phyloP scores from a whole-genome alignment of 148 eudicot species.

The Cornus suecica region DNA sequence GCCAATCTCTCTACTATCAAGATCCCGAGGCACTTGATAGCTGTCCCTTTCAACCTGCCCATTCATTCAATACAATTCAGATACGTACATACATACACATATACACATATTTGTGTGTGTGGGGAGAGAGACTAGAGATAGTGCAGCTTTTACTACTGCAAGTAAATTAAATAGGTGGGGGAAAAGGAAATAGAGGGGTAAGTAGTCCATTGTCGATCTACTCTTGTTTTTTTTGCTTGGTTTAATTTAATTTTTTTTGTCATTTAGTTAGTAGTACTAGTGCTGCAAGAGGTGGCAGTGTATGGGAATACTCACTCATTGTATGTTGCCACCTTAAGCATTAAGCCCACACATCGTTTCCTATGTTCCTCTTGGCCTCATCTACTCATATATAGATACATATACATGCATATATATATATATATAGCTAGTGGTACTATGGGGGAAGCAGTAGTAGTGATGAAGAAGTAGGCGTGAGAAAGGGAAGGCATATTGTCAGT shows the following conservation, averaged over 20 bases:
- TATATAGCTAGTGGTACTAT: too few relatives aligned
- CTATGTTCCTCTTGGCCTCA: not conserved
- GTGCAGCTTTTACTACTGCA: not conserved
- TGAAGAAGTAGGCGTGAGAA: constrained; percentile 23
- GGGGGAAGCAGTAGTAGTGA: not conserved
- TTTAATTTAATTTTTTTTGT: not conserved
- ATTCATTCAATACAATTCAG: not conserved
- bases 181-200: not conserved
- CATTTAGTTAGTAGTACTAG: not conserved
- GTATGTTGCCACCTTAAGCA: not conserved
- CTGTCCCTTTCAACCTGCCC: not conserved
- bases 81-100: not conserved
- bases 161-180: not conserved
- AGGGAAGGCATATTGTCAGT: constrained; percentile 28
- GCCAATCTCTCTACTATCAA: too few relatives aligned
- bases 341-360: not conserved
- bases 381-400: too few relatives aligned
- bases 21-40: too few relatives aligned
- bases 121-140: not conserved
- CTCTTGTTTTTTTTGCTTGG: not conserved
- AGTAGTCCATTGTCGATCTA: too few relatives aligned
- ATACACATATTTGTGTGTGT: too few relatives aligned
- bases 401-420: too few relatives aligned
- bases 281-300: not conserved
- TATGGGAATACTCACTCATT: not conserved